Percentiles rank a stretch among this genome's conserved stretches.
Conservation (phyloP, 805 yeast genomes). For the Schwanniomyces sp. region DNA sequence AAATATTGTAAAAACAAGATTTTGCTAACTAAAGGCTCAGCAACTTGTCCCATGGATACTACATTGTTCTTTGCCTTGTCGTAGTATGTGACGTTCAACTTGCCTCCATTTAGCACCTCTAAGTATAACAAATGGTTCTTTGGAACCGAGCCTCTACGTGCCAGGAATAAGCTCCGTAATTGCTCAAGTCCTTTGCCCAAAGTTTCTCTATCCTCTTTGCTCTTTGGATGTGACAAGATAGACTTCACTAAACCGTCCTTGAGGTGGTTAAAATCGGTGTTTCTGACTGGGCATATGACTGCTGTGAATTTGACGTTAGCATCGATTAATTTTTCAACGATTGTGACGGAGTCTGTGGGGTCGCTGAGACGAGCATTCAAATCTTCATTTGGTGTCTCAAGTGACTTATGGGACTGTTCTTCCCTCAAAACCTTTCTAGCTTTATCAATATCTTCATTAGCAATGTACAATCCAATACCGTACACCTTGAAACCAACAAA, state of each 20-base stretch:
- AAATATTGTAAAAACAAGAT: slow-evolving; percentile 76
- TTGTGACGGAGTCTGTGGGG: slow-evolving; percentile 47
- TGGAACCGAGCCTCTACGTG: slow-evolving; percentile 68
- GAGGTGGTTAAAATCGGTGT: slow-evolving; percentile 87
- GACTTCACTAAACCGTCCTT: slow-evolving; percentile 88
- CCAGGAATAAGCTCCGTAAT: slow-evolving; percentile 57
- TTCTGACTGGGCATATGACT: slow-evolving; percentile 81
- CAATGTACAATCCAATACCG: slow-evolving; percentile 80
- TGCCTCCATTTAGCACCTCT: slow-evolving; percentile 45
- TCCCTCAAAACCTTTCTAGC: slow-evolving; percentile 34
- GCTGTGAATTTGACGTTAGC: slow-evolving; percentile 63
- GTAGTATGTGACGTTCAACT: slow-evolving; percentile 24
- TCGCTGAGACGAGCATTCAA: slow-evolving; percentile 39
- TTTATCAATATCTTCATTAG: slow-evolving; percentile 51
- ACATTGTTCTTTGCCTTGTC: slow-evolving; percentile 22
- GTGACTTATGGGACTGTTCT: slow-evolving; percentile 36
- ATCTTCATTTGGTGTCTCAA: slow-evolving; percentile 20
- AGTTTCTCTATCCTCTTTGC: slow-evolving; percentile 44
- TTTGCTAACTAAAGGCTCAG: slow-evolving; percentile 61
- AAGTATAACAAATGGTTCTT: slow-evolving; percentile 69
- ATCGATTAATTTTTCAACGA: slow-evolving; percentile 58
- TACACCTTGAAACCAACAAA: slow-evolving; percentile 82
- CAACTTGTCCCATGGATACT: slow-evolving; percentile 55
- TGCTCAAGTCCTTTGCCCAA: slow-evolving; percentile 63
- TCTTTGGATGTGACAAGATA: slow-evolving; percentile 63